Evolutionary conservation across 1,284 basidiomycete genomes (phyloP).

Genomic region (Ceratobasidium sp.): DNA sequence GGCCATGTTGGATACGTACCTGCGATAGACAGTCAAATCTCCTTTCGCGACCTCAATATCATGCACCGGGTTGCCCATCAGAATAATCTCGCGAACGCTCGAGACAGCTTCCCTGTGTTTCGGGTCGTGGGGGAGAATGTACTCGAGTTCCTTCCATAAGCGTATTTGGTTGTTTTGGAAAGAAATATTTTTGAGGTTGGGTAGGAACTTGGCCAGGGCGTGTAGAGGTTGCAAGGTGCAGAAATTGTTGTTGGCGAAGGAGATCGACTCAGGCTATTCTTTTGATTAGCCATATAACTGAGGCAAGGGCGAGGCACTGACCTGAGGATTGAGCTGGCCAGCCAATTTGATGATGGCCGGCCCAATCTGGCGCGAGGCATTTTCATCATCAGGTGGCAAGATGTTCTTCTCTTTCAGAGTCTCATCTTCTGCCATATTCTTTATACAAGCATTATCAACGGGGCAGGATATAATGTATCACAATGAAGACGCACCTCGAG

Average conservation of each 20-base stretch:
- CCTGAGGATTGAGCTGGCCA: constrained; percentile 77
- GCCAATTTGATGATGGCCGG: constrained; percentile 89
- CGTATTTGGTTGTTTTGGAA: constrained; percentile 77
- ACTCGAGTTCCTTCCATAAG: constrained; percentile 74
- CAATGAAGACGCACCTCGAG: constrained; percentile 69
- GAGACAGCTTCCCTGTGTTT: constrained; percentile 61
- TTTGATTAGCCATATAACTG: constrained; percentile 34
- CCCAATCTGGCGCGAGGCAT: constrained; percentile 69
- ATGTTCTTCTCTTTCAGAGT: constrained; percentile 74
- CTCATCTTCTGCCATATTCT: constrained; percentile 76
- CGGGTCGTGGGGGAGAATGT: constrained; percentile 64
- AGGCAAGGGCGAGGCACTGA: constrained; percentile 54
- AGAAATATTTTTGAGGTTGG: constrained; percentile 81
- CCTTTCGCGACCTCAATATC: constrained; percentile 69
- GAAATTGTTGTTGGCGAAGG: constrained; percentile 71
- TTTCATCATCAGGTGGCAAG: constrained; percentile 71
- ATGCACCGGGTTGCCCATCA: constrained; percentile 83
- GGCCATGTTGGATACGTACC: constrained; percentile 60
- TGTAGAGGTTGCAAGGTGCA: constrained; percentile 62
- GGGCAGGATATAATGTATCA: constrained; percentile 34
- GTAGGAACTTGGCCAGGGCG: constrained; percentile 72
- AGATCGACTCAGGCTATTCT: constrained; percentile 76
- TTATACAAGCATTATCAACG: constrained; percentile 1
- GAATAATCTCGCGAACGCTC: constrained; percentile 71
- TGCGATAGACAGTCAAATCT: constrained; percentile 68